Conservation (phyloP, 768 basidiomycete genomes). For the Hortiboletus campestris region DNA sequence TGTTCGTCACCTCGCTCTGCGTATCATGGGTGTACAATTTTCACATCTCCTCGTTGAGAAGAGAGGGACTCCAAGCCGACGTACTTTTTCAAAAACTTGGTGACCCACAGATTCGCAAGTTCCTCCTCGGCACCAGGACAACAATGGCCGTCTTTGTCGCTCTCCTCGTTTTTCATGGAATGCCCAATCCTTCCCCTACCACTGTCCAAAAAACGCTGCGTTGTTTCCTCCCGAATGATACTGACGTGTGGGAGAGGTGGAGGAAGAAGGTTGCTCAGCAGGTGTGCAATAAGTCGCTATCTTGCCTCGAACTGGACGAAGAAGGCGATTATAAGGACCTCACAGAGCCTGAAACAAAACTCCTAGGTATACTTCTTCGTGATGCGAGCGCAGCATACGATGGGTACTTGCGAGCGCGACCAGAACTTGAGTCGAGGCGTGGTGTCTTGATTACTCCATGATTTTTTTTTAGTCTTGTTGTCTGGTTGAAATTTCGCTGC, state of each 20-base stretch:
- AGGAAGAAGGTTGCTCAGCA: conserved; percentile 11
- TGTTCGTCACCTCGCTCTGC: conserved; percentile 29
- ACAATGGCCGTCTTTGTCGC: conserved; percentile 5
- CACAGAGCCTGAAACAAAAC: neutral
- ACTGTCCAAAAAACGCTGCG: conserved; percentile 10
- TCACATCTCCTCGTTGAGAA: conserved; percentile 31
- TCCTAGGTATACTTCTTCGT: conserved; percentile 16
- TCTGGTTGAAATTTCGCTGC: neutral
- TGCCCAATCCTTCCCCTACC: neutral
- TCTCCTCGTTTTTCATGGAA: conserved; percentile 7
- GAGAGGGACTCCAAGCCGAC: conserved; percentile 12
- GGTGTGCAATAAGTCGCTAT: neutral
- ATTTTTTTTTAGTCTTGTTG: no score
- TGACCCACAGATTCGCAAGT: conserved; percentile 3
- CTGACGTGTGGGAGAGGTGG: conserved; percentile 16
- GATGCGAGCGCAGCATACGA: conserved; percentile 18
- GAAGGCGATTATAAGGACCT: neutral
- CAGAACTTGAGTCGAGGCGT: no score
- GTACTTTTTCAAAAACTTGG: conserved; percentile 9
- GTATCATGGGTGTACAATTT: conserved; percentile 35
- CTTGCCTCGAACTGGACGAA: neutral
- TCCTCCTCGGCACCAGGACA: conserved; percentile 13
- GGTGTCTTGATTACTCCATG: no score
- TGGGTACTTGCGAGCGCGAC: neutral
- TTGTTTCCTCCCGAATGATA: conserved; percentile 22